Evolutionary conservation across 2,329 filamentous ascomycete genomes (phyloP), one percentile per base, ranked within the genome.

Genomic region (Phialocephala sp.): DNA sequence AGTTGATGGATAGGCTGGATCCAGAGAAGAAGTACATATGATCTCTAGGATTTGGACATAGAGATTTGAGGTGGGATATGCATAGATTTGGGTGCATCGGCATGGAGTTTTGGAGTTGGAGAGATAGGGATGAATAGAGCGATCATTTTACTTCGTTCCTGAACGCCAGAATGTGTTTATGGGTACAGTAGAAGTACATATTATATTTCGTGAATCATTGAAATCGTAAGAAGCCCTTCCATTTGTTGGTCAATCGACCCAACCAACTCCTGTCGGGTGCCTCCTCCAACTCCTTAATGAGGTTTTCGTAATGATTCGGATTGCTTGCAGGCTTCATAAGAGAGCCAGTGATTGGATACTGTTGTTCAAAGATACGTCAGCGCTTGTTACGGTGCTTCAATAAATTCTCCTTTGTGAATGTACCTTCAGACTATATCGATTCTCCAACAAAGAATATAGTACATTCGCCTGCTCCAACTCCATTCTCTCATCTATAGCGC

Each of bases 11-110:
- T 73, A 83, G 77, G 75, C 66, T 94, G 60, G 95, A 99, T 77
- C 95, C 95, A 0, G 86, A 96, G 74, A 88, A 89, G 76, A 90
- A 85, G 77, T 97, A 96, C 76, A 87, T 98, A 69, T 96, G 77
- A 73, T 18, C 27, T 12, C 50, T 22, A 20, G 36, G 4, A 24
- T 3, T 22, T 39, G 43, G 22, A 9, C 35, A 9, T 36, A 18
- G 52, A 15, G 45, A 58, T 22, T 18, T 8, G 15, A 43, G 15
- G 18, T 18, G 20, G 32, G 47, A 27, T 22, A 47, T 59, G 54
- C 58, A 66, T 56, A 60, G 60, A 60, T 50, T 60, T 27, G 24
- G 37, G 36, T 43, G 61, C 62, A 64, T 62, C 43, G 64, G 65
- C 60, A 70, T 43, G 69, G 72, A 55, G 66, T 72, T 54, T 62